Evolutionary conservation across 495 filamentous ascomycete genomes (phyloP), one percentile per base, ranked within the genome.

Genomic region (Penicillium verhagenii): DNA sequence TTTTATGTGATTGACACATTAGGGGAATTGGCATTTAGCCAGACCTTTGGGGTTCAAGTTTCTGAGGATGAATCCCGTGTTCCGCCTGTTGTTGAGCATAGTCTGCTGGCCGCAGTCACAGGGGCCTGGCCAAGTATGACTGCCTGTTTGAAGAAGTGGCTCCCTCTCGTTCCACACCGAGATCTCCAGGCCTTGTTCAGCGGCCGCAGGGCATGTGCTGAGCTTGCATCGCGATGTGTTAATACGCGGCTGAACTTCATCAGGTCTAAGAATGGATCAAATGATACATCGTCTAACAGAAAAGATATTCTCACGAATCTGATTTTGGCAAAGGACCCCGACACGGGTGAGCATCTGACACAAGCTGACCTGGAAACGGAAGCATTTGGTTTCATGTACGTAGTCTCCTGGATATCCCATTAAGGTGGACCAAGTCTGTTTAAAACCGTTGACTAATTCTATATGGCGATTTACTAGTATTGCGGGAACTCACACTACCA

Each of bases 121-220:
- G 53, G 53, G 10, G 53, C 53, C 19, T 56, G 53, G 53, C 53
- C 53, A n/a, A 49, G 28, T 16, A 56, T 56, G 53, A 56, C 53
- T 4, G 25, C 24, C 4, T 38, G 20, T 6, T 25, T 56, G 37
- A 56, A 56, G 28, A 43, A 19, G 28, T 56, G 53, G 53, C 53
- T 56, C 44, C 53, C 53, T 8, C 7, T 50, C 1, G 50, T 56
- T n/a, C 47, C 53, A 11, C 53, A 56, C 18, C 44, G 20, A 14
- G 53, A 38, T 4, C 53, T 56, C 3, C 46, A 56, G 23, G 47
- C 47, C 1, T 19, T 56, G 0, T 56, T 56, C 24, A 28, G 50
- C 14, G 53, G 53, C 18, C 53, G 53, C 0, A 43, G 50, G 19
- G 53, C 53, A 4, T 56, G 53, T 37, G 53, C 53, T 13, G 38